Evolutionary conservation across 345 rosid genomes (phyloP).

Genomic region (Balakata baccata): DNA sequence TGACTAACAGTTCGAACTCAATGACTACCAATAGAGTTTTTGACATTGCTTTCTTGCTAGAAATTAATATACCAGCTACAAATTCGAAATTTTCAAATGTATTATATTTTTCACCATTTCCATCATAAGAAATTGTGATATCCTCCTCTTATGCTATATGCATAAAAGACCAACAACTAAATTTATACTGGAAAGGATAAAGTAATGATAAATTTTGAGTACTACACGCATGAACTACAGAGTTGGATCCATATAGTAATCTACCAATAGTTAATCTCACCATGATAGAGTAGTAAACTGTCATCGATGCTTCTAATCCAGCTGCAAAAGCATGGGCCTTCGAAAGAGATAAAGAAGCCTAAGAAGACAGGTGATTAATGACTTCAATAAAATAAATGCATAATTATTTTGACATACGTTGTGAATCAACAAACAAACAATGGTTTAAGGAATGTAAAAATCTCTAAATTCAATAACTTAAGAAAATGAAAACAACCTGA

Average conservation of each 20-base stretch:
- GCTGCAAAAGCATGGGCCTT: constrained; percentile 76
- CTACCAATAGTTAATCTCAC: constrained; percentile 33
- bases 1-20: too few species aligned
- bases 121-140: too few species aligned
- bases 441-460: not conserved
- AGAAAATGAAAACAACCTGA: not conserved
- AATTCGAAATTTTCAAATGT: too few species aligned
- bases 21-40: too few species aligned
- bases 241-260: constrained; percentile 7
- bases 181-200: not conserved
- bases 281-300: constrained; percentile 69
- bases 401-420: not conserved
- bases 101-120: not conserved
- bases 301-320: constrained; percentile 82
- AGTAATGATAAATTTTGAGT: not conserved
- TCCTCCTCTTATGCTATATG: not conserved
- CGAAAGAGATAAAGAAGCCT: constrained; percentile 88
- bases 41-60: too few species aligned
- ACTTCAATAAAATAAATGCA: constrained; percentile 17
- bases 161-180: not conserved
- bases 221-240: not conserved
- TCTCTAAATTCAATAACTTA: not conserved
- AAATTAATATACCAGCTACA: too few species aligned
- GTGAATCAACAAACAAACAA: not conserved
- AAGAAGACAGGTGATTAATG: constrained; percentile 28